A percentile compares a stretch with the other conserved stretches of the same genome.
Conservation (phyloP, 306 rosid species). For the Oxytropis ochrocephala region DNA sequence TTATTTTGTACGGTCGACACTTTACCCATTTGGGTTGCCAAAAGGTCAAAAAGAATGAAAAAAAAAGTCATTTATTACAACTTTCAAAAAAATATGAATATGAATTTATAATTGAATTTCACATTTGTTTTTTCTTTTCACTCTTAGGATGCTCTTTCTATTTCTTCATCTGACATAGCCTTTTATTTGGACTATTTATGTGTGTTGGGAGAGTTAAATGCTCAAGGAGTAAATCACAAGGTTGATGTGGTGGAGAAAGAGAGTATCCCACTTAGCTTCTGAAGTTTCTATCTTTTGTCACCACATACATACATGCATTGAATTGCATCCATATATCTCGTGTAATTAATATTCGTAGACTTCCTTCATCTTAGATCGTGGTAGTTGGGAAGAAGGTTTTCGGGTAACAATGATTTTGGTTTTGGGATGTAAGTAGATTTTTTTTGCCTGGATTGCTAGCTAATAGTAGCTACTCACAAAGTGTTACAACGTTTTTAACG, state of each 20-base stretch:
- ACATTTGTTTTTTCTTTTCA: background rate
- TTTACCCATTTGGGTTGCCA: conserved; percentile 29
- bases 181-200: background rate
- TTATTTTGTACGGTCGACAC: conserved; percentile 21
- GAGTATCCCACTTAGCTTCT: conserved; percentile 30
- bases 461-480: too few relatives aligned
- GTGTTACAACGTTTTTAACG: too few relatives aligned
- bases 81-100: background rate
- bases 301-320: background rate
- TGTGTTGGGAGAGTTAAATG: background rate
- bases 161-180: background rate
- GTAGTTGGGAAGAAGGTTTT: conserved; percentile 14
- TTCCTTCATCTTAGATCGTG: conserved; percentile 20
- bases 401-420: background rate
- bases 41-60: conserved; percentile 35
- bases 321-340: conserved; percentile 21
- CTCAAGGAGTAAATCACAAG: conserved; percentile 35
- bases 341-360: background rate
- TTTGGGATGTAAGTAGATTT: background rate
- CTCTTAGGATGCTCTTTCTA: too few relatives aligned
- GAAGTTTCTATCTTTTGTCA: conserved; percentile 27
- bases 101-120: background rate
- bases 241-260: conserved; percentile 16
- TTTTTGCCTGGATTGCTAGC: too few relatives aligned
- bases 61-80: background rate